phyloP scores from a whole-genome alignment of 345 rosid genomes.

The Citrus australasica region DNA sequence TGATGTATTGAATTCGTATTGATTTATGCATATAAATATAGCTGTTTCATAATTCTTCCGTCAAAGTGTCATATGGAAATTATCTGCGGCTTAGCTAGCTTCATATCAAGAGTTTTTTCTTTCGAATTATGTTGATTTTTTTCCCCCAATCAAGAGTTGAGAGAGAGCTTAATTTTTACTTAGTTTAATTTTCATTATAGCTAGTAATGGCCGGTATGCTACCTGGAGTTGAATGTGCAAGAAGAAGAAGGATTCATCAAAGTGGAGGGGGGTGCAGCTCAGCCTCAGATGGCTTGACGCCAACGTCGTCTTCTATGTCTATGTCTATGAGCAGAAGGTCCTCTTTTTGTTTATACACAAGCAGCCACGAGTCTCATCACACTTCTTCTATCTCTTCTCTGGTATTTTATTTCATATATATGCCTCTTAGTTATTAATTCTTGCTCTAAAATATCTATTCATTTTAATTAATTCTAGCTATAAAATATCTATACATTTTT shows the following conservation, averaged over 20 bases:
- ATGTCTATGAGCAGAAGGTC: constrained; percentile 39
- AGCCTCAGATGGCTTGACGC: constrained; percentile 22
- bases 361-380: constrained; percentile 43
- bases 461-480: background rate
- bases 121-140: too few relatives aligned
- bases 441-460: background rate
- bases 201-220: constrained; percentile 74
- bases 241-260: constrained; percentile 67
- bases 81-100: background rate
- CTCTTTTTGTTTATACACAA: constrained; percentile 55
- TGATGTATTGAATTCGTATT: background rate
- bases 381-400: constrained; percentile 21
- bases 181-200: too few relatives aligned
- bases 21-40: background rate
- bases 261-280: constrained; percentile 26
- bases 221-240: constrained; percentile 80
- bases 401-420: constrained; percentile 16
- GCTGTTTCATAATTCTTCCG: background rate
- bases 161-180: background rate
- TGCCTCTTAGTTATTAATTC: too few relatives aligned
- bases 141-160: background rate
- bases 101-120: too few relatives aligned
- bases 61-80: background rate
- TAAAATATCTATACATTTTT: background rate
- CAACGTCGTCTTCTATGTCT: constrained; percentile 10